phyloP scores from a whole-genome alignment of 2,329 filamentous ascomycete genomes.

The Pseudogymnoascus sp. region DNA sequence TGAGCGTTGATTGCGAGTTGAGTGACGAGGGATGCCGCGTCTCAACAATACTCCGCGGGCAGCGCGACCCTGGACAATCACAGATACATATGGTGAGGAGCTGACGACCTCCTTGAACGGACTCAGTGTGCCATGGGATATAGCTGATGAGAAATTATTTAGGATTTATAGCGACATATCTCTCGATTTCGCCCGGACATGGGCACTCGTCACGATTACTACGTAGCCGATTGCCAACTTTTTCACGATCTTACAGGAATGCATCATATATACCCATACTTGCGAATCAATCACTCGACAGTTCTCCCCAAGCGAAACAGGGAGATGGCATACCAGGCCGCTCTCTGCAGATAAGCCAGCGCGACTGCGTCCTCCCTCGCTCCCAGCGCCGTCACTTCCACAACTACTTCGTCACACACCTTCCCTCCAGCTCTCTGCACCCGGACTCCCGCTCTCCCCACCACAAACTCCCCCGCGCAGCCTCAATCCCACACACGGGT shows the following conservation, averaged over 20 bases:
- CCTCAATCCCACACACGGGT: conserved; percentile 66
- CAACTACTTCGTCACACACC: conserved; percentile 94
- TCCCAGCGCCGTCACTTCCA: conserved; percentile 50
- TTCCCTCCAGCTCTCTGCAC: conserved; percentile 86
- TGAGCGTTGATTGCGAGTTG: background rate
- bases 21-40: background rate
- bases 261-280: conserved; percentile 8
- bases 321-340: background rate
- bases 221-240: background rate
- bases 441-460: conserved; percentile 70
- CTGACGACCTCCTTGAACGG: background rate
- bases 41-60: conserved; percentile 4
- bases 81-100: conserved; percentile 6
- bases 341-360: background rate
- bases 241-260: conserved; percentile 2
- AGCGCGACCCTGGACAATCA: conserved; percentile 3
- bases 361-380: background rate
- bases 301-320: background rate
- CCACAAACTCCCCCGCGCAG: conserved; percentile 79
- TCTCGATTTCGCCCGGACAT: background rate
- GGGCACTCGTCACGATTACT: background rate
- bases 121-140: background rate
- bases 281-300: background rate
- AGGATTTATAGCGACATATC: conserved; percentile 6
- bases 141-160: background rate